phyloP scores from a whole-genome alignment of 2,329 filamentous ascomycete genomes.

The Stemphylium vesicarium region DNA sequence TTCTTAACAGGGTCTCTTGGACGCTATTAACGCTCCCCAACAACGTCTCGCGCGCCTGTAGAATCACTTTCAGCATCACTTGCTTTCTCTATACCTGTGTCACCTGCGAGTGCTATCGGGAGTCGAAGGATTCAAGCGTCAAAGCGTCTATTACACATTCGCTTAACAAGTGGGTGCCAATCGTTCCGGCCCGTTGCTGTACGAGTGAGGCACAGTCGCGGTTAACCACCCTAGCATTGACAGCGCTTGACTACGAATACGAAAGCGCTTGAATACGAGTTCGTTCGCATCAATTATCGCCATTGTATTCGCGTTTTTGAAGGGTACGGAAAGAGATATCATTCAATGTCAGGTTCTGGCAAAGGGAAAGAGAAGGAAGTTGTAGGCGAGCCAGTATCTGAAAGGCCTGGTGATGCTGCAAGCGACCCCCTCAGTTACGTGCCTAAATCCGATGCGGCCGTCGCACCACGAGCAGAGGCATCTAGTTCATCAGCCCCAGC shows the following conservation, averaged over 20 bases:
- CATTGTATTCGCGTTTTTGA: background rate
- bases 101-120: background rate
- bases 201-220: constrained; percentile 8
- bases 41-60: background rate
- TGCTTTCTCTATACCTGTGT: background rate
- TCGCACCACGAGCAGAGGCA: background rate
- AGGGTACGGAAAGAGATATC: background rate
- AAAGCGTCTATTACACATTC: background rate
- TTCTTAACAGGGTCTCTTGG: background rate
- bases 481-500: background rate
- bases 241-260: background rate
- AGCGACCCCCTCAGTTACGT: background rate
- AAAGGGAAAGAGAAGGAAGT: constrained; percentile 9
- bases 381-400: background rate
- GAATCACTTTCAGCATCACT: background rate
- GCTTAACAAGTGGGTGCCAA: constrained; percentile 2
- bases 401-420: background rate
- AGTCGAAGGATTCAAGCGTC: background rate
- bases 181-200: constrained; percentile 7
- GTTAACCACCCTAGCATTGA: background rate
- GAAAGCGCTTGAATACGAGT: background rate
- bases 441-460: background rate
- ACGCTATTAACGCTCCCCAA: background rate
- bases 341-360: constrained; percentile 1
- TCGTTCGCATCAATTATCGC: background rate